Evolutionary conservation across 108 stramenopile genomes (phyloP).

Genomic region (Nannochloropsis gaditana): DNA sequence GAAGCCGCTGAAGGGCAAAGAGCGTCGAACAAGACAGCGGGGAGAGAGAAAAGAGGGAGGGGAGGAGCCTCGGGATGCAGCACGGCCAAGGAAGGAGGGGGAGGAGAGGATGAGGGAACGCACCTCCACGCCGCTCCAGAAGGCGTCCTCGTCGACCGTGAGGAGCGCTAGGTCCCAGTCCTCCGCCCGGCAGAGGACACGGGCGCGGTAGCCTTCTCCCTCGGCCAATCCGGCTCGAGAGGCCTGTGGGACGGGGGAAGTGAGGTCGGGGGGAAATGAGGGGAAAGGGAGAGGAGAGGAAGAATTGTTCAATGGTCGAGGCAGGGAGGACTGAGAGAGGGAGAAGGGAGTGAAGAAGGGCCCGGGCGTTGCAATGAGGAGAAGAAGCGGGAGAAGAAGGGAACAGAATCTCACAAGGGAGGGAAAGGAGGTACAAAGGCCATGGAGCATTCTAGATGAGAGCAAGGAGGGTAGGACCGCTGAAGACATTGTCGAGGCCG

Average conservation of each 20-base stretch:
- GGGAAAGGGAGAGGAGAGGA: background rate
- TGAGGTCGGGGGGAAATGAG: background rate
- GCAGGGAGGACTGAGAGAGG: background rate
- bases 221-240: background rate
- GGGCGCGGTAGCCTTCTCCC: background rate
- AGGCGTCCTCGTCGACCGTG: background rate
- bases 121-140: background rate
- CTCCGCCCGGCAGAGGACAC: background rate
- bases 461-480: no score
- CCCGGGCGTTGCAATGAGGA: no score
- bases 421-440: no score
- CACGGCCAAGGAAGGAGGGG: background rate
- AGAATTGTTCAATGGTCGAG: background rate
- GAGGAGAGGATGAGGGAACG: background rate
- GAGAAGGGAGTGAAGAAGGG: background rate
- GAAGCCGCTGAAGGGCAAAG: background rate
- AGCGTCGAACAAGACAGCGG: background rate
- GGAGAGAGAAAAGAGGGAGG: background rate
- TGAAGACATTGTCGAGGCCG: no score
- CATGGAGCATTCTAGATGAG: no score
- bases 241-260: background rate
- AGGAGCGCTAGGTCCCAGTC: background rate
- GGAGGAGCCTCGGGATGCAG: background rate
- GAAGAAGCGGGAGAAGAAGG: no score
- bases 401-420: no score